phyloP scores from a whole-genome alignment of 257 asterid genomes.

The Pogostemon cablin region DNA sequence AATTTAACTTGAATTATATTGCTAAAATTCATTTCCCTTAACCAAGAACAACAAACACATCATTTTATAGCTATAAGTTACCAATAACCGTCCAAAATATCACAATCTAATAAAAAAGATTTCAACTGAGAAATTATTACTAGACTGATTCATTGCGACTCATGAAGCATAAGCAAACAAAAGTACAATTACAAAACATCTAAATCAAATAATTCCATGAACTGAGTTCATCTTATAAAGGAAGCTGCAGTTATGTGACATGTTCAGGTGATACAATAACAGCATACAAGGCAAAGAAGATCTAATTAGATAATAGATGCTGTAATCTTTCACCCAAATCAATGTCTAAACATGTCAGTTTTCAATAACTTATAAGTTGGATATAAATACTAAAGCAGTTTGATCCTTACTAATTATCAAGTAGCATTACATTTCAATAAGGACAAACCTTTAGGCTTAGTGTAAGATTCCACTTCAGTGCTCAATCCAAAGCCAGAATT shows the following conservation, averaged over 20 bases:
- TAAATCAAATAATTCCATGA: conserved; percentile 25
- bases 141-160: neutral
- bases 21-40: conserved; percentile 4
- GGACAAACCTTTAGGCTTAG: conserved; percentile 68
- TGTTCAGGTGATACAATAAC: conserved; percentile 15
- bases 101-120: neutral
- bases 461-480: conserved; percentile 69
- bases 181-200: neutral
- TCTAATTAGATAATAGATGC: conserved; percentile 1
- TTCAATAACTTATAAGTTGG: conserved; percentile 8
- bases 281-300: neutral
- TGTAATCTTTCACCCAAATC: neutral
- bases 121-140: neutral
- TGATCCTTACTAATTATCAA: neutral
- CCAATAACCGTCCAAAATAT: neutral
- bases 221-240: conserved; percentile 13
- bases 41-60: conserved; percentile 11
- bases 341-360: neutral
- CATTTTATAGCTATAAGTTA: neutral
- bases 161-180: conserved; percentile 1
- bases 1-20: conserved; percentile 12
- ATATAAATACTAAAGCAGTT: neutral
- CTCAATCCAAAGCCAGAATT: conserved; percentile 65
- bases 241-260: neutral
- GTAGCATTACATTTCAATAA: conserved; percentile 2